Evolutionary conservation across 2,329 filamentous ascomycete genomes (phyloP).

Genomic region (Dothideomycetes sp.): DNA sequence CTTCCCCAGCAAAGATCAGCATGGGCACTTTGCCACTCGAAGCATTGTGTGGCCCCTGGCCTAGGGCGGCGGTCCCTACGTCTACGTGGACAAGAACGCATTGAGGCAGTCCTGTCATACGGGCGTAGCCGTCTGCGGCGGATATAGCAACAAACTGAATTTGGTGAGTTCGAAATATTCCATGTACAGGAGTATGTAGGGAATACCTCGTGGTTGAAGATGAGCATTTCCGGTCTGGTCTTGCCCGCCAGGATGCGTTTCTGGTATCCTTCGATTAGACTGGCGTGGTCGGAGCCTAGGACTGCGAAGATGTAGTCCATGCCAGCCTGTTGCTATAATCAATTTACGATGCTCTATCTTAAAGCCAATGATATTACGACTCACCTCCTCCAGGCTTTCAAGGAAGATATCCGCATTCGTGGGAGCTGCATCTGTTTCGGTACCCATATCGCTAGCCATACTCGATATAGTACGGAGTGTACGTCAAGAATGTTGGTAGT

Average conservation of each 20-base stretch:
- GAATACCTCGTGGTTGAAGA: slow-evolving; percentile 61
- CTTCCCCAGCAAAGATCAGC: slow-evolving; percentile 63
- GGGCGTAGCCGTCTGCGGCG: slow-evolving; percentile 67
- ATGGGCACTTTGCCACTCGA: slow-evolving; percentile 60
- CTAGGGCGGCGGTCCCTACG: slow-evolving; percentile 67
- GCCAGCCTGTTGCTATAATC: slow-evolving; percentile 25
- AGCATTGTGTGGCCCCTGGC: slow-evolving; percentile 64
- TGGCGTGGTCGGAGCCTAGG: slow-evolving; percentile 58
- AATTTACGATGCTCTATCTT: too few relatives aligned
- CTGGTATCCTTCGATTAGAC: slow-evolving; percentile 65
- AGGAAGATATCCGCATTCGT: neutral
- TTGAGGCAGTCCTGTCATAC: slow-evolving; percentile 56
- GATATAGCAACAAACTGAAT: slow-evolving; percentile 66
- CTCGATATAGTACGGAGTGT: too few relatives aligned
- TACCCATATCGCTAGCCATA: too few relatives aligned
- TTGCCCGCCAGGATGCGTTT: slow-evolving; percentile 56
- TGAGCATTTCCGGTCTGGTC: slow-evolving; percentile 58
- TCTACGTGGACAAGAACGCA: slow-evolving; percentile 68
- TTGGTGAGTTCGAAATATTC: neutral
- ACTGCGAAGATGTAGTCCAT: slow-evolving; percentile 50
- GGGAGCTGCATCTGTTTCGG: too few relatives aligned
- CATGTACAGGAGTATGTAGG: neutral
- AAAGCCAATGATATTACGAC: too few relatives aligned
- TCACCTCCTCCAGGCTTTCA: neutral
- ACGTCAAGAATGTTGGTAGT: too few relatives aligned